A percentile compares a stretch with the other conserved stretches of the same genome.
phyloP scores from a whole-genome alignment of 2,329 filamentous ascomycete species.

The Pseudocercospora ulei region DNA sequence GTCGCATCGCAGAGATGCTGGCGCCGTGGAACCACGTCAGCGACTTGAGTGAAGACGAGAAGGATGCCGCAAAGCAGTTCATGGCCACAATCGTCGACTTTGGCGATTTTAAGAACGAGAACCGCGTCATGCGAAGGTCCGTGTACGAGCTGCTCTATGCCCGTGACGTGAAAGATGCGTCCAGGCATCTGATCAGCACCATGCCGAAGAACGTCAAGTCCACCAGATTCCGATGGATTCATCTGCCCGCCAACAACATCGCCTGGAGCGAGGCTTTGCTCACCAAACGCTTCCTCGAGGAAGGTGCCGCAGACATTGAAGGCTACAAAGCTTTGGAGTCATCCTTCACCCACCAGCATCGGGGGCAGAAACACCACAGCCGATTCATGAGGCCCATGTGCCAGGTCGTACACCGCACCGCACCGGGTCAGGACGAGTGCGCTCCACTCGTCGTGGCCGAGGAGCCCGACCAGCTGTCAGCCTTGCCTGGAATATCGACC shows the following conservation, averaged over 20 bases:
- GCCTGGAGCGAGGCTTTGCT: constrained; percentile 55
- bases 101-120: constrained; percentile 26
- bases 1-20: constrained; percentile 37
- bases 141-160: constrained; percentile 25
- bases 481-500: constrained; percentile 10
- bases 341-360: constrained; percentile 53
- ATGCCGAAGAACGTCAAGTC: constrained; percentile 37
- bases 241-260: constrained; percentile 45
- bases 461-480: constrained; percentile 12
- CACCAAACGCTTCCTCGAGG: constrained; percentile 56
- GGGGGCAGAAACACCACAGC: constrained; percentile 50
- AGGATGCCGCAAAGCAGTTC: constrained; percentile 21
- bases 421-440: constrained; percentile 14
- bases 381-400: constrained; percentile 55
- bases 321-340: constrained; percentile 54
- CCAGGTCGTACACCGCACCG: constrained; percentile 20
- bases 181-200: constrained; percentile 26
- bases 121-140: constrained; percentile 22
- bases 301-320: constrained; percentile 52
- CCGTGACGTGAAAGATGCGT: constrained; percentile 15
- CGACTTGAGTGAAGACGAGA: constrained; percentile 21
- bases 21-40: constrained; percentile 36
- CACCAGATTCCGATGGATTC: constrained; percentile 41
- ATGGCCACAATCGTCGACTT: constrained; percentile 25
- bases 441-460: constrained; percentile 16